Evolutionary conservation across 306 rosid species (phyloP).

Genomic region (Gleditsia sinensis): DNA sequence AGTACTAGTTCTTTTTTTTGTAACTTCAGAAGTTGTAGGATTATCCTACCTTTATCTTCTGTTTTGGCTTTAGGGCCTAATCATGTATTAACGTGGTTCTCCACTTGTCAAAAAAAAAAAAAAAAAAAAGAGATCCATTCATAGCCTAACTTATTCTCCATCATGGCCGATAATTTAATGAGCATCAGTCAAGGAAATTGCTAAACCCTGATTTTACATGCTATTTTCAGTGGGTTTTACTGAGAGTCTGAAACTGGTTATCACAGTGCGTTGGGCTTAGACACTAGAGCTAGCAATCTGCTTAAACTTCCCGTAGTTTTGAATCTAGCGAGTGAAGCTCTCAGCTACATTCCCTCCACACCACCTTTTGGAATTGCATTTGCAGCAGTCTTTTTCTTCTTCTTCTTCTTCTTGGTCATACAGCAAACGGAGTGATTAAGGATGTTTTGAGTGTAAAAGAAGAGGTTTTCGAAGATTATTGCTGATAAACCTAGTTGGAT

Average conservation of each 20-base stretch:
- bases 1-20: too few relatives aligned
- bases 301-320: background rate
- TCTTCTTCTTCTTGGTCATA: too few relatives aligned
- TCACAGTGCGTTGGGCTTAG: background rate
- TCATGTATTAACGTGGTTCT: too few relatives aligned
- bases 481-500: conserved; percentile 91
- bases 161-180: too few relatives aligned
- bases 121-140: too few relatives aligned
- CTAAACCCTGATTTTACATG: conserved; percentile 25
- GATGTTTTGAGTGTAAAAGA: conserved; percentile 32
- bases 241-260: conserved; percentile 25
- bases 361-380: background rate
- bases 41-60: too few relatives aligned
- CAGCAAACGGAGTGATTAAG: too few relatives aligned
- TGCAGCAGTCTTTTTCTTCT: background rate
- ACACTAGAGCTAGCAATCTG: background rate
- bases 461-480: conserved; percentile 55
- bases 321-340: background rate
- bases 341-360: too few relatives aligned
- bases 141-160: too few relatives aligned
- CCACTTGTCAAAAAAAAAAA: too few relatives aligned
- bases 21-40: too few relatives aligned
- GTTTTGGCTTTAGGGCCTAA: too few relatives aligned
- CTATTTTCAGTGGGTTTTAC: conserved; percentile 11
- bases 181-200: conserved; percentile 11